Conservation (phyloP, 345 rosid species). For the Gossypium rotundifolium region DNA sequence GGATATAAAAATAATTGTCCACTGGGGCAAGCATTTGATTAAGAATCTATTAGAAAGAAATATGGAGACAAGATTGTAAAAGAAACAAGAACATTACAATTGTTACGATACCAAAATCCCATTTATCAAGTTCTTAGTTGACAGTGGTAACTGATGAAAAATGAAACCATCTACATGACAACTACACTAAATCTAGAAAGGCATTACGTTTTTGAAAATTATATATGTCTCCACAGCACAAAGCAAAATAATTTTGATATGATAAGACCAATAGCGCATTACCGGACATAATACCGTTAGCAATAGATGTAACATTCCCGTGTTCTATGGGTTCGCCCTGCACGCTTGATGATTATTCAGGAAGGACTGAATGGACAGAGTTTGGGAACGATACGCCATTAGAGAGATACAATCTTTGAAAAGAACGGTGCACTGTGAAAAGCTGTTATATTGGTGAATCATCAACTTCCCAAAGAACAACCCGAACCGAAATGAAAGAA, state of each 20-base stretch:
- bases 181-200: neutral
- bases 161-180: neutral
- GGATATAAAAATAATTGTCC: slow-evolving; percentile 64
- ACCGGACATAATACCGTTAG: slow-evolving; percentile 81
- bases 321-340: slow-evolving; percentile 58
- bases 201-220: neutral
- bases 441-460: too few relatives aligned
- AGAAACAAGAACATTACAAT: too few relatives aligned
- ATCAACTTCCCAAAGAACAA: too few relatives aligned
- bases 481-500: too few relatives aligned
- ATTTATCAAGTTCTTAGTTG: neutral
- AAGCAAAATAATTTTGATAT: neutral
- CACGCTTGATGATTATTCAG: slow-evolving; percentile 34
- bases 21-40: slow-evolving; percentile 30
- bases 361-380: slow-evolving; percentile 53
- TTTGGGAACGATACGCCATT: slow-evolving; percentile 31
- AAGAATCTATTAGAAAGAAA: neutral
- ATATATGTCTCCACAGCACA: neutral
- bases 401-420: too few relatives aligned
- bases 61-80: neutral
- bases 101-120: neutral
- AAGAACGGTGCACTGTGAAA: too few relatives aligned
- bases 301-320: slow-evolving; percentile 76
- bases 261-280: neutral
- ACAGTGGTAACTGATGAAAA: neutral